A percentile compares a stretch with the other conserved stretches of the same genome.
Evolutionary conservation across 139 green algal genomes (phyloP).

Genomic region (Closterium sp.): DNA sequence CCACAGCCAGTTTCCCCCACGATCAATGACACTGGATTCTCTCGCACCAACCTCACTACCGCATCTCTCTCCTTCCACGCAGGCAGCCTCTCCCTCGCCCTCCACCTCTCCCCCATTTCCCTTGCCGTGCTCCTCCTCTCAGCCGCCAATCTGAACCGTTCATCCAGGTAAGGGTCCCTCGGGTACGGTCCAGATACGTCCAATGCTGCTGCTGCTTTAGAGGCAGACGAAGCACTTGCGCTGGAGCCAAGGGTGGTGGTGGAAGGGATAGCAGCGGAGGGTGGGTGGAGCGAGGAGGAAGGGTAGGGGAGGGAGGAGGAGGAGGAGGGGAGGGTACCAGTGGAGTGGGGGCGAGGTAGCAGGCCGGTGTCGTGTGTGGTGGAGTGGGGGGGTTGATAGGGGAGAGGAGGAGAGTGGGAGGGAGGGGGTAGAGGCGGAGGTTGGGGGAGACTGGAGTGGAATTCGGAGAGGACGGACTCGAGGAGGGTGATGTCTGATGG

Average conservation of each 20-base stretch:
- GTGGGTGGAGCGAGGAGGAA: not conserved
- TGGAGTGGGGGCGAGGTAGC: not conserved
- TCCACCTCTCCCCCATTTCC: slow-evolving; percentile 6
- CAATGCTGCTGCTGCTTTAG: not conserved
- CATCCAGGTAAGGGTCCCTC: not conserved
- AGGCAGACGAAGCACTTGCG: not conserved
- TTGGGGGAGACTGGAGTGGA: not conserved
- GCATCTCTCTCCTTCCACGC: slow-evolving; percentile 20
- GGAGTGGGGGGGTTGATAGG: not conserved
- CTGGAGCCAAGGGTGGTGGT: too few species aligned
- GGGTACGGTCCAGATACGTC: not conserved
- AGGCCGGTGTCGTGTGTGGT: not conserved
- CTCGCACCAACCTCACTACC: slow-evolving; percentile 39
- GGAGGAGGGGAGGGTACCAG: not conserved
- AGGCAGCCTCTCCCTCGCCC: slow-evolving; percentile 10
- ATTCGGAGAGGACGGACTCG: not conserved
- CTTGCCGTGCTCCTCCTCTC: not conserved
- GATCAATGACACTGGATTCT: slow-evolving; percentile 73
- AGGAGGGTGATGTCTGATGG: not conserved
- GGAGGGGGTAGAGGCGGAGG: not conserved
- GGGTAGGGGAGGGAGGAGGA: not conserved
- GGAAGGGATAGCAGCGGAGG: too few species aligned
- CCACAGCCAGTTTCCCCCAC: slow-evolving; percentile 87
- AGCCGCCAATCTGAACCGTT: not conserved
- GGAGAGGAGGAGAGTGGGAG: not conserved